Percentiles rank a stretch among this genome's conserved stretches.
Evolutionary conservation across 2,329 filamentous ascomycete genomes (phyloP).

Genomic region (Alternaria atra): DNA sequence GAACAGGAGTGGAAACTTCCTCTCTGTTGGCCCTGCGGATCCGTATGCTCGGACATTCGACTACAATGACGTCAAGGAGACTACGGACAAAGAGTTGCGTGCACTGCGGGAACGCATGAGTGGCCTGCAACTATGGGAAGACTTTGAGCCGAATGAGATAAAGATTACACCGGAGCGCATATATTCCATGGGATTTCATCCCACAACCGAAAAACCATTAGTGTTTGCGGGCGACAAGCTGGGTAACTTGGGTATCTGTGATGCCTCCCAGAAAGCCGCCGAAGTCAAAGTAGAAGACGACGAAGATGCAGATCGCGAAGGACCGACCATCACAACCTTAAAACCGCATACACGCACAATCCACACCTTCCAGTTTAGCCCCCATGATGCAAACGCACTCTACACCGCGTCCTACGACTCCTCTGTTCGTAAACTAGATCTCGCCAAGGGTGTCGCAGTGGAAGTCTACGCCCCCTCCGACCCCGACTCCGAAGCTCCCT

Average conservation of each 20-base stretch:
- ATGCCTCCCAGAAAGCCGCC: conserved; percentile 75
- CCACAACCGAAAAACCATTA: conserved; percentile 82
- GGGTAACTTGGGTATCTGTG: conserved; percentile 88
- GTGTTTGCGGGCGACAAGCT: conserved; percentile 95
- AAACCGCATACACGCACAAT: conserved; percentile 93
- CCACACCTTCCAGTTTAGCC: conserved; percentile 80
- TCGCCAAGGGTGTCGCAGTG: conserved; percentile 79
- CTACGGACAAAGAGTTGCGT: conserved; percentile 78
- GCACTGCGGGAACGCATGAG: conserved; percentile 79
- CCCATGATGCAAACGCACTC: conserved; percentile 75
- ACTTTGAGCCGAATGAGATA: conserved; percentile 76
- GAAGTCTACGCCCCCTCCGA: conserved; percentile 82
- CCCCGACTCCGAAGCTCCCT: conserved; percentile 74
- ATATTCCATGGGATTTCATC: conserved; percentile 89
- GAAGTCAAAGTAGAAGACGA: conserved; percentile 66
- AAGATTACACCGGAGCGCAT: conserved; percentile 36
- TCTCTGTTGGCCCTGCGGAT: conserved; percentile 74
- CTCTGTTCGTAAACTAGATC: conserved; percentile 85
- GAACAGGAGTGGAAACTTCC: conserved; percentile 71
- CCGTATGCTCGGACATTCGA: conserved; percentile 87
- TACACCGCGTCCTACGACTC: conserved; percentile 93
- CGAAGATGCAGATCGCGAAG: conserved; percentile 69
- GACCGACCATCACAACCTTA: conserved; percentile 85
- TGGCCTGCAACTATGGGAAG: conserved; percentile 79
- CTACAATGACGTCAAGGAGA: conserved; percentile 82